phyloP scores from a whole-genome alignment of 805 yeast species.

The Millerago galiae region DNA sequence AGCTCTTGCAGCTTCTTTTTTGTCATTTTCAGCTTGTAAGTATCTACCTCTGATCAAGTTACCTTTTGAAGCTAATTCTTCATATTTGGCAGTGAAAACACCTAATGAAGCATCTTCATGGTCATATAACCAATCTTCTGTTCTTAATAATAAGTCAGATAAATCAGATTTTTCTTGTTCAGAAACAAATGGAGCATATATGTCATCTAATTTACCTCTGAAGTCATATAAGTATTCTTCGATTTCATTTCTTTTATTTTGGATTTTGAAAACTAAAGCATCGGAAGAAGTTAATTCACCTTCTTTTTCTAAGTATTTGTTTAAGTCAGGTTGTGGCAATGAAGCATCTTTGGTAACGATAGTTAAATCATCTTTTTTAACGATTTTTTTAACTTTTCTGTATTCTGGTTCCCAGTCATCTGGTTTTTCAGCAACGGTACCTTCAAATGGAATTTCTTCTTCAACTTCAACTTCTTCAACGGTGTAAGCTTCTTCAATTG shows the following conservation, averaged over 20 bases:
- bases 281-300: slow-evolving; percentile 80
- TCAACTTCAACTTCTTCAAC: slow-evolving; percentile 86
- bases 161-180: slow-evolving; percentile 85
- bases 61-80: slow-evolving; percentile 92
- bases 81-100: slow-evolving; percentile 94
- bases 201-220: slow-evolving; percentile 94
- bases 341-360: slow-evolving; percentile 59
- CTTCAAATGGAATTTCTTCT: slow-evolving; percentile 72
- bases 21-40: slow-evolving; percentile 90
- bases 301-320: slow-evolving; percentile 73
- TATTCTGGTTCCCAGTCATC: slow-evolving; percentile 81
- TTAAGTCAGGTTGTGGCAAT: slow-evolving; percentile 48
- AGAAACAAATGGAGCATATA: slow-evolving; percentile 80
- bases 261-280: slow-evolving; percentile 96
- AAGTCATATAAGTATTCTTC: slow-evolving; percentile 98
- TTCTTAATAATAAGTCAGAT: slow-evolving; percentile 62
- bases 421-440: slow-evolving; percentile 60
- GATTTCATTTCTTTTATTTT: slow-evolving; percentile 95
- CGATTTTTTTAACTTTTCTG: slow-evolving; percentile 86
- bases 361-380: slow-evolving; percentile 76
- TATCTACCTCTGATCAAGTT: slow-evolving; percentile 95
- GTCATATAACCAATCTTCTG: slow-evolving; percentile 98
- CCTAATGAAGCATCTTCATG: slow-evolving; percentile 97
- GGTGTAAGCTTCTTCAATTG: slow-evolving; percentile 90
- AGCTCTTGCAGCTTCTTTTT: slow-evolving; percentile 79